Evolutionary conservation across 129 eudicot genomes (phyloP).

Genomic region (Tanacetum coccineum): DNA sequence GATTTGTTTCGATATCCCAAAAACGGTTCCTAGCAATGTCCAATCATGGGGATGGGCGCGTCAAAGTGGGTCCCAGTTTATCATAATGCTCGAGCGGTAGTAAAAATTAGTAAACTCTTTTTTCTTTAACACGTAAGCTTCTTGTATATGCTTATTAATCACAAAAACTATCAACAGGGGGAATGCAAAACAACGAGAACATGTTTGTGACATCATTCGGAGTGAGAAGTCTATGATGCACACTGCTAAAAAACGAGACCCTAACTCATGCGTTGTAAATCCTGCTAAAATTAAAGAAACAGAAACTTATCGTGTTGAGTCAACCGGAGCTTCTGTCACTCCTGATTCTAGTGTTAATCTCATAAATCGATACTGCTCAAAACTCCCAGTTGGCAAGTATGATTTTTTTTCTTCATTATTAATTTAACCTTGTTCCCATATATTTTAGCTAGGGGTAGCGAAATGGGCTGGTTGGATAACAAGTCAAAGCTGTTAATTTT

Average conservation of each 20-base stretch:
- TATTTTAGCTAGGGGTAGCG: slow-evolving; percentile 12
- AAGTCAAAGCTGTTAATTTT: neutral
- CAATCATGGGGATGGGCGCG: slow-evolving; percentile 60
- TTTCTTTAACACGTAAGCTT: neutral
- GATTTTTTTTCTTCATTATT: neutral
- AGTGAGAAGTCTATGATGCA: slow-evolving; percentile 47
- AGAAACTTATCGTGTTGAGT: slow-evolving; percentile 42
- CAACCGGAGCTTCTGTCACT: slow-evolving; percentile 83
- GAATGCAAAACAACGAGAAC: slow-evolving; percentile 54
- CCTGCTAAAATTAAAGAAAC: slow-evolving; percentile 35
- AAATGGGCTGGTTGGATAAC: slow-evolving; percentile 7
- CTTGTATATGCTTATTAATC: slow-evolving; percentile 9
- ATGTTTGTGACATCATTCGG: slow-evolving; percentile 44
- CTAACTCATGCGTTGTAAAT: slow-evolving; percentile 27
- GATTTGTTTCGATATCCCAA: slow-evolving; percentile 67
- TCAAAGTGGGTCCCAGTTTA: slow-evolving; percentile 46
- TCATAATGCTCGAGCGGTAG: slow-evolving; percentile 74
- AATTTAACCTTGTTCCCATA: neutral
- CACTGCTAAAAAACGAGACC: slow-evolving; percentile 43
- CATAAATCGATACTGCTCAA: too few relatives aligned
- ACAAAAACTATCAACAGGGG: slow-evolving; percentile 47
- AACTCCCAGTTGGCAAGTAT: too few relatives aligned
- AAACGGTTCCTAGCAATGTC: slow-evolving; percentile 56
- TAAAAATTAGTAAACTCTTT: neutral
- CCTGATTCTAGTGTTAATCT: too few relatives aligned